These are phyloP conservation scores for Raddia guianensis DNA, from an alignment of 176 grass and related monocot genomes.

Conservation along the genomic window DNA sequence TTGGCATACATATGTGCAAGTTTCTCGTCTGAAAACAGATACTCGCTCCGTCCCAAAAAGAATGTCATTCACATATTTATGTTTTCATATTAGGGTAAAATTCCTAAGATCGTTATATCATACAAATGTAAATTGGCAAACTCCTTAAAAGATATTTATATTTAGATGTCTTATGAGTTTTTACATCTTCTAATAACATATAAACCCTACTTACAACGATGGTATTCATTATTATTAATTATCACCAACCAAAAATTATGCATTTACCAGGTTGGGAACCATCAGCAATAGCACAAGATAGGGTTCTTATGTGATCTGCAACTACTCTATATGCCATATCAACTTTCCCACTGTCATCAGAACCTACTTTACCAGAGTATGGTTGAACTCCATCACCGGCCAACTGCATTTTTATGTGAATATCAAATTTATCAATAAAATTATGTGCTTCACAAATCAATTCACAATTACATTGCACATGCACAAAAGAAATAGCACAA, in stretches of 20 bases:
- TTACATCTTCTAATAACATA: background rate
- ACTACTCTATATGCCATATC: conserved; percentile 99
- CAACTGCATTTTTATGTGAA: conserved; percentile 43
- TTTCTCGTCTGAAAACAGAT: background rate
- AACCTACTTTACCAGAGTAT: conserved; percentile 74
- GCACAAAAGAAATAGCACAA: conserved; percentile 32
- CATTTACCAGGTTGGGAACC: conserved; percentile 83
- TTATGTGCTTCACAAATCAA: background rate
- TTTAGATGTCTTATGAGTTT: background rate
- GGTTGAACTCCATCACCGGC: conserved; percentile 59
- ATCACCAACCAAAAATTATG: conserved; percentile 27
- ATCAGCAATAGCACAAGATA: conserved; percentile 88
- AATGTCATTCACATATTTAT: background rate
- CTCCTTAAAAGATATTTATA: background rate
- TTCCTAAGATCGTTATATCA: background rate
- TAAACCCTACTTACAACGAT: background rate
- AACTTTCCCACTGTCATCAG: conserved; percentile 81
- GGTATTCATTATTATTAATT: conserved; percentile 13
- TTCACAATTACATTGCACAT: conserved; percentile 2
- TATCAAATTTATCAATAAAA: conserved; percentile 34
- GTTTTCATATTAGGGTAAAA: background rate
- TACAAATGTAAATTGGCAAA: background rate
- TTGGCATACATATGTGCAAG: background rate
- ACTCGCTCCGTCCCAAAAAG: background rate
- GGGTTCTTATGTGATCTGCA: conserved; percentile 94